These are phyloP conservation scores for Salix viminalis DNA, from an alignment of 345 rosid genomes.

Conservation along the genomic window DNA sequence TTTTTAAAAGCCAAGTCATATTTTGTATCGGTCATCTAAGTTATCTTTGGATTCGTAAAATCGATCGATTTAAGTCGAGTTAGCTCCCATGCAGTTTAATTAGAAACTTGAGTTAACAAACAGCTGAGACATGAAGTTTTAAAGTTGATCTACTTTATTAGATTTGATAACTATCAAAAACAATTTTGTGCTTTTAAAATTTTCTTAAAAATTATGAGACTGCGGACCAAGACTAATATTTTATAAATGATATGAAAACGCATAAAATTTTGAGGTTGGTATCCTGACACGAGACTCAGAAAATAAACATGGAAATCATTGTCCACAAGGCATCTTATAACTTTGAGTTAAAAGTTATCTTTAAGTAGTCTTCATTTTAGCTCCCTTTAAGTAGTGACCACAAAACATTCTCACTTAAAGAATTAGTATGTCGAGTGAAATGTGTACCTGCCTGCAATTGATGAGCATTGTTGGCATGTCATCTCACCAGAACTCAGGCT, in stretches of 20 bases:
- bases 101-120: too few relatives aligned
- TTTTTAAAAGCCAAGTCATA: too few relatives aligned
- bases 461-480: background rate
- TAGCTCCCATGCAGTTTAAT: too few relatives aligned
- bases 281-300: background rate
- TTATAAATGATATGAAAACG: background rate
- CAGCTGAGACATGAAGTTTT: too few relatives aligned
- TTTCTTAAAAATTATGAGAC: too few relatives aligned
- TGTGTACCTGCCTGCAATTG: background rate
- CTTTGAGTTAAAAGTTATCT: background rate
- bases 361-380: background rate
- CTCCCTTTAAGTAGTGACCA: background rate
- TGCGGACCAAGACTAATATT: background rate
- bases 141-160: too few relatives aligned
- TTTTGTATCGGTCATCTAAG: accelerated
- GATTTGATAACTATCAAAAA: too few relatives aligned
- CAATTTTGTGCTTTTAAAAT: too few relatives aligned
- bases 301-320: background rate
- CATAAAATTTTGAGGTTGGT: background rate
- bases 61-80: too few relatives aligned
- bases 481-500: background rate
- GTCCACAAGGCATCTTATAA: background rate
- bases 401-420: background rate
- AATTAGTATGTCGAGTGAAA: background rate
- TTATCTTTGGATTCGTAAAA: too few relatives aligned